phyloP scores from a whole-genome alignment of 208 protist species.

The Strigomonas oncopelti region DNA sequence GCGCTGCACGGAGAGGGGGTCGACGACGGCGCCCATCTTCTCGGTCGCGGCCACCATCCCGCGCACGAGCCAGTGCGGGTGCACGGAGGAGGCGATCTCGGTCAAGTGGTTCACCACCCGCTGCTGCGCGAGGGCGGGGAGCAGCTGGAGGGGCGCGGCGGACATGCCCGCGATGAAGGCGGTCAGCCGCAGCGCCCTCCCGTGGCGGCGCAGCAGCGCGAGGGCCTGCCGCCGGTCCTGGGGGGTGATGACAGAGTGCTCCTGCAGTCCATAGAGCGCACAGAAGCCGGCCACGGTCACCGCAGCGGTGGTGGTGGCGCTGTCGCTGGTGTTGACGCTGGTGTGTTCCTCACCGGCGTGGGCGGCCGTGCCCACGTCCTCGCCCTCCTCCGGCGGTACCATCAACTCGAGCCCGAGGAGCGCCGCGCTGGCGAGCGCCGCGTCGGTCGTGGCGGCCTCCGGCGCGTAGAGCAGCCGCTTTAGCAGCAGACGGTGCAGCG shows the following conservation, averaged over 20 bases:
- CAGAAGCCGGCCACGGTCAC: not conserved
- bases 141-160: conserved; percentile 32
- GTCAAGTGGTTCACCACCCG: conserved; percentile 63
- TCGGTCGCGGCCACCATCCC: conserved; percentile 31
- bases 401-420: conserved; percentile 31
- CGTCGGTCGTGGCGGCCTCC: conserved; percentile 21
- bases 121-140: conserved; percentile 44
- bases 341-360: not conserved
- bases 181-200: conserved; percentile 33
- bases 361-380: not conserved
- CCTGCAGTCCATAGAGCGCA: not conserved
- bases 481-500: conserved; percentile 51
- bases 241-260: conserved; percentile 10
- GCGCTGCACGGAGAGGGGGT: conserved; percentile 62
- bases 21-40: conserved; percentile 23
- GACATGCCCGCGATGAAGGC: conserved; percentile 71
- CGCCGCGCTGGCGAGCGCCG: conserved; percentile 21
- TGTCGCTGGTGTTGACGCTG: not conserved
- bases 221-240: conserved; percentile 26
- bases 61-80: conserved; percentile 39
- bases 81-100: conserved; percentile 43
- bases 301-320: not conserved
- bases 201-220: conserved; percentile 50
- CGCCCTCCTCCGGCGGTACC: conserved; percentile 8
- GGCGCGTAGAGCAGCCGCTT: conserved; percentile 39